A percentile compares a stretch with the other conserved stretches of the same genome.
These are phyloP conservation scores for Globisporangium middletonii DNA, from an alignment of 352 stramenopile genomes.

Conservation along the genomic window DNA sequence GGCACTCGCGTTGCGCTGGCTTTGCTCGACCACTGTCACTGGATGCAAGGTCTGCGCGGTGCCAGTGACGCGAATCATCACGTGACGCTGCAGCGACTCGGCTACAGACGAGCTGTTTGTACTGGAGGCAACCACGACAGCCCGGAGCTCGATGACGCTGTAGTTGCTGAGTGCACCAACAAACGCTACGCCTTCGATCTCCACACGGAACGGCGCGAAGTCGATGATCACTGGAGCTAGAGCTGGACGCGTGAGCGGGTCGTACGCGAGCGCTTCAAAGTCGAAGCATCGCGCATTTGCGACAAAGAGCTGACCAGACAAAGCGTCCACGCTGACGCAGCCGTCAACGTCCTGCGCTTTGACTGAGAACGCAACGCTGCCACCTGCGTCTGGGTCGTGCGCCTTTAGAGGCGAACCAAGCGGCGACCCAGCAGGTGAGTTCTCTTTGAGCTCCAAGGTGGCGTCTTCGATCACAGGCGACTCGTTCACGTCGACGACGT, in stretches of 20 bases:
- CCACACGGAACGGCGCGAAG: conserved; percentile 1
- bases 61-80: not conserved
- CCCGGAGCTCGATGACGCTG: conserved; percentile 4
- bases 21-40: not conserved
- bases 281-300: conserved; percentile 35
- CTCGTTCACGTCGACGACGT: conserved; percentile 46
- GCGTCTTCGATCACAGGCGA: conserved; percentile 24
- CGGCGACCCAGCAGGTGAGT: conserved; percentile 12
- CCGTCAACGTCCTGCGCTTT: conserved; percentile 25
- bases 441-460: conserved; percentile 25
- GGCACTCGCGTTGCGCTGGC: not conserved
- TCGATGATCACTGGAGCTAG: conserved; percentile 2
- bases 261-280: conserved; percentile 35
- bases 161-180: conserved; percentile 4
- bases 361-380: conserved; percentile 20
- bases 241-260: conserved; percentile 7
- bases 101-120: not conserved
- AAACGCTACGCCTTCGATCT: conserved; percentile 1
- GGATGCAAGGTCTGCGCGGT: not conserved
- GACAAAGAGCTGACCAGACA: conserved; percentile 36
- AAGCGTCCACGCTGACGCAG: conserved; percentile 29
- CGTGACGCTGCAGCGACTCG: conserved; percentile 2
- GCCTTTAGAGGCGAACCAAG: conserved; percentile 12
- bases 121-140: not conserved
- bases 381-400: conserved; percentile 11